These are phyloP conservation scores for Boletellus deceptivus DNA, from an alignment of 1,284 basidiomycete species.

Conservation along the genomic window DNA sequence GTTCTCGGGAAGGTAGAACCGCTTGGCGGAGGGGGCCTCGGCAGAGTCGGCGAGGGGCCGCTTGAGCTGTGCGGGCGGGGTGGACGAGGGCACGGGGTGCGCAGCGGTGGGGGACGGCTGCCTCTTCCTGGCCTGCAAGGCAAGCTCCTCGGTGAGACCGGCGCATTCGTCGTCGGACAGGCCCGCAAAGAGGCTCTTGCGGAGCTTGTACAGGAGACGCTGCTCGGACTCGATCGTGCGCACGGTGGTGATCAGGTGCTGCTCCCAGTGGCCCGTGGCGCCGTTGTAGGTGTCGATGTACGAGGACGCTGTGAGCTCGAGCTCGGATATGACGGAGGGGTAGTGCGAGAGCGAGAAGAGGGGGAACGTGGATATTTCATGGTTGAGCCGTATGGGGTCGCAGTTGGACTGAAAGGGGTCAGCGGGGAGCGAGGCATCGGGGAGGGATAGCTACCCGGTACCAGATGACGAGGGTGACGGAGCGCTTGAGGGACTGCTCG, in stretches of 20 bases:
- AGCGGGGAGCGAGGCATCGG: neutral
- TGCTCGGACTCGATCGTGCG: constrained; percentile 43
- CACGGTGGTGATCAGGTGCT: constrained; percentile 45
- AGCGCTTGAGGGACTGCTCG: constrained; percentile 36
- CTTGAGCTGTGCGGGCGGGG: constrained; percentile 16
- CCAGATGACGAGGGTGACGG: constrained; percentile 66
- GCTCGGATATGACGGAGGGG: constrained; percentile 48
- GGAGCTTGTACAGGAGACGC: constrained; percentile 56
- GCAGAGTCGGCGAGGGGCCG: constrained; percentile 24
- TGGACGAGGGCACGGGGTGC: neutral
- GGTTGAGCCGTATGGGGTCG: constrained; percentile 60
- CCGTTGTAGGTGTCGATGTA: constrained; percentile 62
- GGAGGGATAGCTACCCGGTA: constrained; percentile 46
- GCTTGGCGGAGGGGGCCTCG: constrained; percentile 27
- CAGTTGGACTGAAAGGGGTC: constrained; percentile 43
- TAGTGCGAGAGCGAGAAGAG: constrained; percentile 58
- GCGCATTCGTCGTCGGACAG: constrained; percentile 56
- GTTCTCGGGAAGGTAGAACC: constrained; percentile 28
- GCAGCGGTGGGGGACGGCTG: neutral
- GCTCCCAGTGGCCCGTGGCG: constrained; percentile 55
- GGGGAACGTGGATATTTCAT: constrained; percentile 60
- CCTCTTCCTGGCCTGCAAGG: constrained; percentile 39
- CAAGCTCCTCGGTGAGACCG: constrained; percentile 52
- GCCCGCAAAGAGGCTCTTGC: constrained; percentile 56
- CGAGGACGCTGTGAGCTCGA: constrained; percentile 47